phyloP scores from a whole-genome alignment of 371 early-diverging fungal genomes.

The Gilbertella persicaria region DNA sequence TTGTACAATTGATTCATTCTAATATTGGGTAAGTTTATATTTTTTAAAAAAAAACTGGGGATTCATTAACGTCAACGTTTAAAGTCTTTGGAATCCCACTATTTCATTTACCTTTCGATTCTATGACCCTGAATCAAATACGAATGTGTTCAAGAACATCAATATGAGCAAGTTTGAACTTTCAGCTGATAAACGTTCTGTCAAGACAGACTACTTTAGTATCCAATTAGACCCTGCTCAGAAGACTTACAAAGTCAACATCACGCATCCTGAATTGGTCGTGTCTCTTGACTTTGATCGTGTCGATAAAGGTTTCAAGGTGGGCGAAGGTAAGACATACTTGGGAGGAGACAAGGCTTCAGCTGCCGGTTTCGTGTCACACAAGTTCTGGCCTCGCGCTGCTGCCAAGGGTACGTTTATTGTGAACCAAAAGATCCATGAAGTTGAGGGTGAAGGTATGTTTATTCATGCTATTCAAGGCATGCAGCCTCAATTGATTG shows the following conservation, averaged over 20 bases:
- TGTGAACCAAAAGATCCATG: conserved; percentile 64
- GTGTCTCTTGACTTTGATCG: conserved; percentile 69
- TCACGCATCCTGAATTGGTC: conserved; percentile 63
- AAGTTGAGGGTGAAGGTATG: conserved; percentile 72
- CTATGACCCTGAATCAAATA: conserved; percentile 66
- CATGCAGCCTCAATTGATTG: conserved; percentile 85
- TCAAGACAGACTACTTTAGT: conserved; percentile 67
- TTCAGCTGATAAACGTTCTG: conserved; percentile 74
- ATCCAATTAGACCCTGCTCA: conserved; percentile 61
- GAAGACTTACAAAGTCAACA: conserved; percentile 52
- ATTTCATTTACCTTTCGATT: conserved; percentile 80
- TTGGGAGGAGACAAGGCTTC: conserved; percentile 59
- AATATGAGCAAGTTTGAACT: conserved; percentile 68
- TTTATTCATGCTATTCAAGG: conserved; percentile 85
- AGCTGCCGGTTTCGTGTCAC: conserved; percentile 64
- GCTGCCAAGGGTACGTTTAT: conserved; percentile 72
- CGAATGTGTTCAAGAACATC: conserved; percentile 70
- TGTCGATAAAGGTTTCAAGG: conserved; percentile 74
- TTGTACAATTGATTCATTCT: conserved; percentile 87
- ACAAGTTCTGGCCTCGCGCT: conserved; percentile 85
- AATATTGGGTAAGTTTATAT: conserved; percentile 65
- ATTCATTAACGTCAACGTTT: conserved; percentile 5
- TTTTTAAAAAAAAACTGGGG: not conserved
- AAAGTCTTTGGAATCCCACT: conserved; percentile 58
- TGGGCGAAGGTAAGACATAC: conserved; percentile 79